Evolutionary conservation across 257 asterid species (phyloP).

Genomic region (Fraxinus excelsior): DNA sequence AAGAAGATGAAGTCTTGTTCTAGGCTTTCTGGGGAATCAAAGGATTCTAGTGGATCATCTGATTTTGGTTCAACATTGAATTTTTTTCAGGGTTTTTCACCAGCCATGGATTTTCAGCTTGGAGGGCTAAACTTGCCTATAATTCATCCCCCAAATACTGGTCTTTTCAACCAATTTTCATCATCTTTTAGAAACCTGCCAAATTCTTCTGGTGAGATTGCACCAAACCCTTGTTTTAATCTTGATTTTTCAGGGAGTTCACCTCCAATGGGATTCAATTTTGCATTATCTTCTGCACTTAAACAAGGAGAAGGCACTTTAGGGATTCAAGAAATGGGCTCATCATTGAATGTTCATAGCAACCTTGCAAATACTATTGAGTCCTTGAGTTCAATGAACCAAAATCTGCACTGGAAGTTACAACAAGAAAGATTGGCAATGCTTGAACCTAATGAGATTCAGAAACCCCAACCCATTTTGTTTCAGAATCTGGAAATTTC

Average conservation of each 20-base stretch:
- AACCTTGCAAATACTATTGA: conserved; percentile 59
- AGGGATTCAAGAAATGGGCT: conserved; percentile 44
- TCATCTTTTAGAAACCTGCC: conserved; percentile 9
- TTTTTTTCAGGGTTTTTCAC: conserved; percentile 54
- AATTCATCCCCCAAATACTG: conserved; percentile 20
- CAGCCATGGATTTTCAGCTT: conserved; percentile 76
- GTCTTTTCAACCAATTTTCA: conserved; percentile 25
- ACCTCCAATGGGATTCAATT: conserved; percentile 30
- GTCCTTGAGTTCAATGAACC: conserved; percentile 67
- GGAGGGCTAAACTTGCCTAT: conserved; percentile 40
- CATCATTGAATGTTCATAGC: conserved; percentile 17
- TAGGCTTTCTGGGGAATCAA: conserved; percentile 41
- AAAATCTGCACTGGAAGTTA: conserved; percentile 67
- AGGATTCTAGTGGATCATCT: conserved; percentile 36
- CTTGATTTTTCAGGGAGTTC: conserved; percentile 34
- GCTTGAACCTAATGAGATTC: conserved; percentile 22
- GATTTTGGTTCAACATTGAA: conserved; percentile 43
- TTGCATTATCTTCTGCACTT: conserved; percentile 37
- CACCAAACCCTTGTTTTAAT: conserved; percentile 30
- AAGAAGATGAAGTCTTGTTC: conserved; percentile 50
- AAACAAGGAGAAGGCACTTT: conserved; percentile 25
- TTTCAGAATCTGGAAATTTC: conserved; percentile 63
- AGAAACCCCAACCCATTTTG: conserved; percentile 66
- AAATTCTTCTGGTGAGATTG: conserved; percentile 21
- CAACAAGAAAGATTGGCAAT: conserved; percentile 65